Percentiles rank a stretch among this genome's conserved stretches.
Evolutionary conservation across 2,329 filamentous ascomycete genomes (phyloP).

Genomic region (Delphinella strobiligena): DNA sequence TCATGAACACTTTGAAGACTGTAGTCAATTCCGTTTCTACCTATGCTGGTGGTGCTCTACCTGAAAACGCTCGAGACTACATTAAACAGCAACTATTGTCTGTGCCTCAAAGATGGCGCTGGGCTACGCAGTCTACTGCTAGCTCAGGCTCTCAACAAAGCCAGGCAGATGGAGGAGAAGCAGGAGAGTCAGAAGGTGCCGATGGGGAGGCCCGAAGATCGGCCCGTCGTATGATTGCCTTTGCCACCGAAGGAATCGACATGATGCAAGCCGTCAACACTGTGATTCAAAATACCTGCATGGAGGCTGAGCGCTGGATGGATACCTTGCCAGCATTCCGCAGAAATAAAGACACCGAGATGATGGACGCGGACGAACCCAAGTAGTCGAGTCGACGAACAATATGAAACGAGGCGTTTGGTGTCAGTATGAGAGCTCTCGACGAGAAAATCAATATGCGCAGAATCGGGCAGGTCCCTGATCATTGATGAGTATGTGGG

Average conservation of each 20-base stretch:
- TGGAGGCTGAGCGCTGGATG: slow-evolving; percentile 86
- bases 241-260: slow-evolving; percentile 82
- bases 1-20: slow-evolving; percentile 50
- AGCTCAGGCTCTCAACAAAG: no score
- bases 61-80: slow-evolving; percentile 73
- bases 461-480: no score
- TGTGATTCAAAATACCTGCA: slow-evolving; percentile 78
- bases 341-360: slow-evolving; percentile 6
- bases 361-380: slow-evolving; percentile 9
- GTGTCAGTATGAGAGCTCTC: no score
- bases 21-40: slow-evolving; percentile 77
- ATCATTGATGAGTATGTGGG: no score
- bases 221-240: slow-evolving; percentile 67
- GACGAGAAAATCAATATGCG: no score
- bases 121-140: slow-evolving; percentile 41
- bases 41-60: slow-evolving; percentile 82
- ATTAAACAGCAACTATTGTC: slow-evolving; percentile 77
- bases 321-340: slow-evolving; percentile 31
- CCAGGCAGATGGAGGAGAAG: slow-evolving; percentile 12
- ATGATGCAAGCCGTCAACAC: slow-evolving; percentile 88
- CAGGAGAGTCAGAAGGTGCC: slow-evolving; percentile 14
- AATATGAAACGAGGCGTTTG: no score
- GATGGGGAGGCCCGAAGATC: slow-evolving; percentile 36
- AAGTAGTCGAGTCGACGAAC: no score
- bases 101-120: slow-evolving; percentile 68